Percentiles rank a stretch among this genome's conserved stretches.
Conservation (phyloP, 225 moss, liverwort and hornwort species). For the Physcomitrellopsis africana region DNA sequence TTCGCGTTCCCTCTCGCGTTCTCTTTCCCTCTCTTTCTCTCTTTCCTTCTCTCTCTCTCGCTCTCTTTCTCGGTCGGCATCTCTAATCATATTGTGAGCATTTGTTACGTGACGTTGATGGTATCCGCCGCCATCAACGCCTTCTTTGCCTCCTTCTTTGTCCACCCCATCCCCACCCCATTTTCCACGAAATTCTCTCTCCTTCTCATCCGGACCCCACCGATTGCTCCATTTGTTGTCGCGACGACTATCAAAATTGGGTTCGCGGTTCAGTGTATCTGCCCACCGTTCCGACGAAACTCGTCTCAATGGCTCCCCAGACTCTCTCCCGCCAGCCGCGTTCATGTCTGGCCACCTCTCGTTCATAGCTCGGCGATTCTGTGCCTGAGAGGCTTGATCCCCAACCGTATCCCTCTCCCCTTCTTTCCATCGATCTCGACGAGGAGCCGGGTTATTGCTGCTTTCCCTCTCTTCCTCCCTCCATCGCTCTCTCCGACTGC, state of each 20-base stretch:
- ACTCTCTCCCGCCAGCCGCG: conserved; percentile 52
- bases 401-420: conserved; percentile 61
- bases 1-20: conserved; percentile 39
- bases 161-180: conserved; percentile 60
- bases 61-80: conserved; percentile 54
- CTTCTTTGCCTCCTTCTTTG: conserved; percentile 67
- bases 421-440: conserved; percentile 76
- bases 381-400: conserved; percentile 50
- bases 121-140: conserved; percentile 48
- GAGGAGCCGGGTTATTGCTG: conserved; percentile 55
- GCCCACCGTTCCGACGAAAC: conserved; percentile 60
- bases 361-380: conserved; percentile 47
- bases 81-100: conserved; percentile 41
- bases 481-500: conserved; percentile 71
- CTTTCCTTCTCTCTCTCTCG: conserved; percentile 38
- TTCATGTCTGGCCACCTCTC: conserved; percentile 68
- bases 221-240: conserved; percentile 76
- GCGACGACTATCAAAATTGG: conserved; percentile 70
- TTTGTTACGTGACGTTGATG: conserved; percentile 49
- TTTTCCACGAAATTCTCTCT: conserved; percentile 65
- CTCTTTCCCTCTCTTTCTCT: conserved; percentile 36
- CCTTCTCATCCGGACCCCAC: conserved; percentile 77
- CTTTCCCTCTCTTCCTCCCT: conserved; percentile 79
- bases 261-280: conserved; percentile 61
- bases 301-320: conserved; percentile 52